These are phyloP conservation scores for Pythium apleroticum DNA, from an alignment of 352 stramenopile genomes.

Conservation along the genomic window DNA sequence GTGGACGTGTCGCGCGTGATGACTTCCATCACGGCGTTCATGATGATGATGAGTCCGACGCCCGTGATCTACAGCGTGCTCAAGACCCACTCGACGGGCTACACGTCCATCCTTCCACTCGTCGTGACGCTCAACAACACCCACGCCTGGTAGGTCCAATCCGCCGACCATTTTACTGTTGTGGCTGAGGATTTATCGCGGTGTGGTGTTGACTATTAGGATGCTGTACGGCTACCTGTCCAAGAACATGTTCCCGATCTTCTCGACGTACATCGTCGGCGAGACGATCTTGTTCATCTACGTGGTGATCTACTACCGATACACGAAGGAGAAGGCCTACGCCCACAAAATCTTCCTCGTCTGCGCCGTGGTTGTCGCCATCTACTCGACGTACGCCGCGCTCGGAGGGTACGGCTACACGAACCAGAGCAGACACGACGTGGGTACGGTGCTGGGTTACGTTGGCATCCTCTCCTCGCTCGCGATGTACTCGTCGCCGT, in stretches of 20 bases:
- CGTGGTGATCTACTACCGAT: conserved; percentile 49
- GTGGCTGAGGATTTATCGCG: neutral
- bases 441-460: conserved; percentile 44
- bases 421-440: conserved; percentile 25
- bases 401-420: conserved; percentile 33
- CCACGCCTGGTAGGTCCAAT: conserved; percentile 28
- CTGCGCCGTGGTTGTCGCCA: conserved; percentile 19
- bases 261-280: conserved; percentile 45
- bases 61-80: conserved; percentile 34
- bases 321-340: conserved; percentile 36
- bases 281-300: conserved; percentile 40
- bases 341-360: conserved; percentile 32
- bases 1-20: conserved; percentile 29
- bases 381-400: conserved; percentile 37
- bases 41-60: conserved; percentile 47
- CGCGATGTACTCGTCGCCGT: conserved; percentile 54
- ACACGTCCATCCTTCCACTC: conserved; percentile 46
- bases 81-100: conserved; percentile 38
- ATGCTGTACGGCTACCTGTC: conserved; percentile 49
- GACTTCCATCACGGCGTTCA: conserved; percentile 30
- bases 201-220: neutral
- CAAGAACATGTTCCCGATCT: conserved; percentile 45
- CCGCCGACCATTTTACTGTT: neutral
- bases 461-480: conserved; percentile 45
- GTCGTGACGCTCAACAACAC: conserved; percentile 41